Base-by-base conservation (phyloP, 176 grass and related monocot species). In the Musa troglodytarum region DNA sequence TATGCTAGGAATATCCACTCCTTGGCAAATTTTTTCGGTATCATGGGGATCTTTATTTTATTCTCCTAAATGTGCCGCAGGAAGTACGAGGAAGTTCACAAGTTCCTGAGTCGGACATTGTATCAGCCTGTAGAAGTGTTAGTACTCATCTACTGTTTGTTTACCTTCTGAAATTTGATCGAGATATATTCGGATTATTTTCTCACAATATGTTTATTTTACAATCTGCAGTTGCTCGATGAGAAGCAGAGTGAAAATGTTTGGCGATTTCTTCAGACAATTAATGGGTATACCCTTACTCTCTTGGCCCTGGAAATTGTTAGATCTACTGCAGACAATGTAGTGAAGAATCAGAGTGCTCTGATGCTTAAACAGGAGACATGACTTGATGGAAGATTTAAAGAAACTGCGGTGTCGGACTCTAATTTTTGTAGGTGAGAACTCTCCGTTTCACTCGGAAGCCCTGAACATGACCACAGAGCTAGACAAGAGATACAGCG, bases 401-500 rank as follows among this genome's bases (percentile, higher is more conserved):
- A 94, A 92, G 82, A 84, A 85, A 56, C 86, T 99, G 56, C 83
- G 89, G 73, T 99, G 95, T 14, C 85, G 91, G 63, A 94, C 95
- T 29, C 81, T 99, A 53, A 92, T 99, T 78, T 99, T 99, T 77
- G 91, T 94, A 0, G 90, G 95, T 0, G 88, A 94, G 76, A 85
- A 89, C 50, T 99, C 95, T n/a, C 78, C 89, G 17, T 99, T 92
- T 74, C 95, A 99, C 70, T 76, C 76, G 0, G 95, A 99, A 52
- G 95, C 95, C 63, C 81, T 99, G 49, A 88, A 99, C 71, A 92
- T 99, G 88, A 82, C 84, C 20, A 89, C 91, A 26, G 91, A 99
- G 54, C 82, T 99, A 1, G 91, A 99, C 52, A 84, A 71, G 79
- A 89, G 90, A 94, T 94, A 89, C 61, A 85, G 91, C 57, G 95